These are phyloP conservation scores for Syzygium aqueum DNA, from an alignment of 345 rosid species.

Conservation along the genomic window DNA sequence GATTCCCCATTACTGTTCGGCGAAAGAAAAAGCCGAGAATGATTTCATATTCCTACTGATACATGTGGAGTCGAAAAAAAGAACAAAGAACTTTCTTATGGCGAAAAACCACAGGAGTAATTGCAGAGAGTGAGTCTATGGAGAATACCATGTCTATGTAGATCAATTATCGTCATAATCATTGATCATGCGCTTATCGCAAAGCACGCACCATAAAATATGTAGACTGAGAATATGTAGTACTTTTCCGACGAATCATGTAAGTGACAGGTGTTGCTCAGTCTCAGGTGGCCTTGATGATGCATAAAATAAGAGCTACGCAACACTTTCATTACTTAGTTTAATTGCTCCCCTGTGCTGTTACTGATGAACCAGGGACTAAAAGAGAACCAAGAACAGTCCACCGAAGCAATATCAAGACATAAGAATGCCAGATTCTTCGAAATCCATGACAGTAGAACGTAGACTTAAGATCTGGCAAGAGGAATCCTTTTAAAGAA, in stretches of 20 bases:
- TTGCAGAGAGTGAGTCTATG: background rate
- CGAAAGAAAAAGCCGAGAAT: background rate
- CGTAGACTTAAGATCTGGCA: background rate
- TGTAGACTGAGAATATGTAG: background rate
- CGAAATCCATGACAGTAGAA: background rate
- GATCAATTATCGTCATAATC: background rate
- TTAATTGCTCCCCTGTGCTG: background rate
- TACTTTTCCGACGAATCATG: background rate
- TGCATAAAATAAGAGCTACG: background rate
- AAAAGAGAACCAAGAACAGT: background rate
- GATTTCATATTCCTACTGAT: background rate
- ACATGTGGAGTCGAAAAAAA: background rate
- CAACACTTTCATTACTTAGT: background rate
- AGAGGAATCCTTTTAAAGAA: background rate
- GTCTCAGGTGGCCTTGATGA: background rate
- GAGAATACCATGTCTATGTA: background rate
- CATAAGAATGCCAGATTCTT: background rate
- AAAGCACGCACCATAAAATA: background rate
- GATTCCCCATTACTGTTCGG: background rate
- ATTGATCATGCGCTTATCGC: background rate
- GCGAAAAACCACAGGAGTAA: background rate
- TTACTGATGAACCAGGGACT: background rate
- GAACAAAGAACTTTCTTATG: background rate
- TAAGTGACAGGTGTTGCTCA: background rate
- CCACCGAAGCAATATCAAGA: background rate